Conservation (phyloP, 202 grass and related monocot species). For the Cymbopogon flexuosus region DNA sequence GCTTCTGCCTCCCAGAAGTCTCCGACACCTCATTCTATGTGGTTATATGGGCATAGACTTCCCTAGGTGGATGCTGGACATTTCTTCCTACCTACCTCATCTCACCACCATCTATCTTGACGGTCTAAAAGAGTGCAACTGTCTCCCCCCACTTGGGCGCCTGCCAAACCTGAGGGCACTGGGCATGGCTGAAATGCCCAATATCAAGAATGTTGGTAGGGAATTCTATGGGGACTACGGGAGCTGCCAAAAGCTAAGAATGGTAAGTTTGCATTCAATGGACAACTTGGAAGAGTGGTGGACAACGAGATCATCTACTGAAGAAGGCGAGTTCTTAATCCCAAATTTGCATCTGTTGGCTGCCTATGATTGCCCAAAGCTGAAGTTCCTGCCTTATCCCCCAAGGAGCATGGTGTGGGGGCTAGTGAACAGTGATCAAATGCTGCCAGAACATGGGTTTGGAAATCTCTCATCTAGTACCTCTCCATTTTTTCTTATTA, state of each 20-base stretch:
- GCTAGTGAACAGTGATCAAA: not conserved
- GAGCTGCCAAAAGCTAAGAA: not conserved
- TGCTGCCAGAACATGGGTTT: not conserved
- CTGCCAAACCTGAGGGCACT: not conserved
- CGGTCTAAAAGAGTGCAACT: not conserved
- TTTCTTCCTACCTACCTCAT: not conserved
- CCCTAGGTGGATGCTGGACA: not conserved
- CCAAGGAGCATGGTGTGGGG: not conserved
- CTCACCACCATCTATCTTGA: not conserved
- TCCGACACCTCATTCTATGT: rapidly evolving
- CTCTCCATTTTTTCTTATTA: not conserved
- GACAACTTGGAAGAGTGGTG: not conserved
- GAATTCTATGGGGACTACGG: not conserved
- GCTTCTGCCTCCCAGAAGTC: not conserved
- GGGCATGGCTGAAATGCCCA: not conserved
- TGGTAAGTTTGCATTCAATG: rapidly evolving
- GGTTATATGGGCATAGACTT: not conserved
- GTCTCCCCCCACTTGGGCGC: not conserved
- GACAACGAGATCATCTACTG: not conserved
- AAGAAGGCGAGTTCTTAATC: conserved; percentile 3
- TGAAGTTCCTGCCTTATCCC: not conserved
- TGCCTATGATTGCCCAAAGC: rapidly evolving
- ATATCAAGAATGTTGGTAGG: not conserved
- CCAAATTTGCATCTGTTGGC: not conserved
- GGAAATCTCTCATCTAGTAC: not conserved